Evolutionary conservation across 2,329 filamentous ascomycete genomes (phyloP).

Genomic region (Fusarium sp.): DNA sequence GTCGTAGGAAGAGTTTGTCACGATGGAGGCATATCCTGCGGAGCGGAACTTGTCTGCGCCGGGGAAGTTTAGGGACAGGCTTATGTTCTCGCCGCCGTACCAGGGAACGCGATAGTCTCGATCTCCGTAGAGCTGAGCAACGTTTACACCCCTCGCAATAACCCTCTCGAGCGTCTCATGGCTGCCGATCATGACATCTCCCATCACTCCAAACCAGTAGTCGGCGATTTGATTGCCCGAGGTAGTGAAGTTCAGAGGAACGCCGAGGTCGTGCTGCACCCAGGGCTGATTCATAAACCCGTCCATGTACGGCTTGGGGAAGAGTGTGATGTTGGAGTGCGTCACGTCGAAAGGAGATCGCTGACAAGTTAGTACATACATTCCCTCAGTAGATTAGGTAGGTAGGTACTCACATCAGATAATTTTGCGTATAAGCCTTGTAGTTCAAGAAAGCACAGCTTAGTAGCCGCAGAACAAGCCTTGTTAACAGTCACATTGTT

Average conservation of each 20-base stretch:
- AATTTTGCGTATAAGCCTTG: constrained; percentile 26
- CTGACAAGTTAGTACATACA: constrained; percentile 44
- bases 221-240: constrained; percentile 54
- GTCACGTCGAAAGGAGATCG: constrained; percentile 73
- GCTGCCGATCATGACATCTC: constrained; percentile 63
- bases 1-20: constrained; percentile 73
- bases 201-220: constrained; percentile 71
- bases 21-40: constrained; percentile 77
- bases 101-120: constrained; percentile 62
- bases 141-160: constrained; percentile 70
- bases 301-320: constrained; percentile 69
- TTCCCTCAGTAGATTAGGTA: rapidly evolving
- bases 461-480: constrained; percentile 65
- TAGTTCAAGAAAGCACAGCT: constrained; percentile 26
- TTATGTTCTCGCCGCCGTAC: constrained; percentile 72
- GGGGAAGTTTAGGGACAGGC: constrained; percentile 69
- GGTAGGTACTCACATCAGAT: constrained; percentile 1
- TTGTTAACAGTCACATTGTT: constrained; percentile 55
- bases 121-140: constrained; percentile 77
- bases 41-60: constrained; percentile 66
- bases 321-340: constrained; percentile 66
- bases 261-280: constrained; percentile 71
- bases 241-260: constrained; percentile 69
- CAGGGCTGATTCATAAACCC: constrained; percentile 73
- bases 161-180: constrained; percentile 65